Evolutionary conservation across 768 basidiomycete genomes (phyloP), one percentile per base, ranked within the genome.

Genomic region (Lyophyllum atratum): DNA sequence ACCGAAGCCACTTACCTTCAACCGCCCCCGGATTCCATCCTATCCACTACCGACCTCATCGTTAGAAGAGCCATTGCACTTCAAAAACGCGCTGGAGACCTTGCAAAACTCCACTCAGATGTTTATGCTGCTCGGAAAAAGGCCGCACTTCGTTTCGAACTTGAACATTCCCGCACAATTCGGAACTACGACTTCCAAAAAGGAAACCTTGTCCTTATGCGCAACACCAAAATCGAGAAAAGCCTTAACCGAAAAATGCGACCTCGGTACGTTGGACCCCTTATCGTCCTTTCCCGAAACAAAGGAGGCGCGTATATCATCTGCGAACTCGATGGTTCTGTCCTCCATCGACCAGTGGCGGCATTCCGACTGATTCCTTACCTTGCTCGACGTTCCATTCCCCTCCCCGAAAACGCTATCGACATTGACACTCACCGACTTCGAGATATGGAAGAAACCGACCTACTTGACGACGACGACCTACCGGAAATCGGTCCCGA

Each of bases 201-300:
- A 2, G 74, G 75, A 11, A 66, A 68, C 2, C 60, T 80, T 0
- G 70, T 78, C 0, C 61, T 81, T 0, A 65, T 77, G 0, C 48
- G 68, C 4, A 78, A 81, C 47, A 70, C 70, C 0, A 25, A 52
- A 0, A 52, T 74, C 2, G 71, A 75, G 25, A 71, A 64, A 25
- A 60, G 68, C 0, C 54, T 73, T 0, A 64, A 64, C 22, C 42
- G 59, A 1, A 78, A 77, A 51, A 69, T 68, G 1, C 66, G 67
- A n/a, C 66, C 69, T 0, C 52, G 72, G 2, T 80, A 77, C 55
- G 45, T 73, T 14, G 77, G 77, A n/a, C 77, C 76, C 0, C 70
- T 72, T 55, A 57, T 71, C 0, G 72, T 79, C 0, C 46, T 76
- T 4, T 28, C 58, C 12, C 59, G 62, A 5, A 72, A 67, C 8